Conservation (phyloP, 805 yeast species). For the Candida boleticola region DNA sequence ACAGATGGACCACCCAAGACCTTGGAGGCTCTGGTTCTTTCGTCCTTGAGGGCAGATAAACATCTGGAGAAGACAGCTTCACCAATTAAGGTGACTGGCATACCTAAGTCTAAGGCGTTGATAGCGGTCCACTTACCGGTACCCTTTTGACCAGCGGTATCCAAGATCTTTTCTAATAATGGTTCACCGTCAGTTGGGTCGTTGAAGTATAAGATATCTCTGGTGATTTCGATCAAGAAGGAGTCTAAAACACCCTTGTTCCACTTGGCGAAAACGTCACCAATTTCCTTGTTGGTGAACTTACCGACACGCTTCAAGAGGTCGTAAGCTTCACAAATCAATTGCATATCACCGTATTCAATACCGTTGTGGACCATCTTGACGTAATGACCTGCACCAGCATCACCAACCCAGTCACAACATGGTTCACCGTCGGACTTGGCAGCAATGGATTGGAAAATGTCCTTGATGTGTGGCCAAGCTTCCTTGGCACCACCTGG, state of each 20-base stretch:
- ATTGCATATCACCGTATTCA: slow-evolving; percentile 99
- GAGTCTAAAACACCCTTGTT: slow-evolving; percentile 97
- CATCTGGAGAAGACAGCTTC: slow-evolving; percentile 98
- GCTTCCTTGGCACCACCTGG: slow-evolving; percentile 99
- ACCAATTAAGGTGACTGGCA: slow-evolving; percentile 97
- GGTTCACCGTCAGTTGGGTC: slow-evolving; percentile 87
- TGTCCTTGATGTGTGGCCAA: slow-evolving; percentile 97
- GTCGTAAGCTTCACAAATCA: slow-evolving; percentile 97
- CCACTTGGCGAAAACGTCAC: slow-evolving; percentile 90
- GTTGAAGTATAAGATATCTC: slow-evolving; percentile 86
- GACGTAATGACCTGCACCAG: slow-evolving; percentile 98
- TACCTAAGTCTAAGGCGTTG: slow-evolving; percentile 95
- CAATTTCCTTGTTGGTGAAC: slow-evolving; percentile 85
- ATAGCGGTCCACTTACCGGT: slow-evolving; percentile 99
- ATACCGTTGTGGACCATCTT: slow-evolving; percentile 99
- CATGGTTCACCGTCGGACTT: slow-evolving; percentile 98
- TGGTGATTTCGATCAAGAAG: slow-evolving; percentile 93
- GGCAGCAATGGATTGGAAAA: slow-evolving; percentile 95
- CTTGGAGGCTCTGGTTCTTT: slow-evolving; percentile 84
- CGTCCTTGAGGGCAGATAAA: slow-evolving; percentile 86
- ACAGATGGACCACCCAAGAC: slow-evolving; percentile 75
- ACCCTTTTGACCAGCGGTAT: slow-evolving; percentile 98
- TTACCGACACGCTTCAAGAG: slow-evolving; percentile 92
- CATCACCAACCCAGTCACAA: slow-evolving; percentile 99
- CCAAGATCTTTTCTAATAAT: slow-evolving; percentile 93